Base-by-base conservation (phyloP, 768 basidiomycete species). In the Pulveroboletus frians region DNA sequence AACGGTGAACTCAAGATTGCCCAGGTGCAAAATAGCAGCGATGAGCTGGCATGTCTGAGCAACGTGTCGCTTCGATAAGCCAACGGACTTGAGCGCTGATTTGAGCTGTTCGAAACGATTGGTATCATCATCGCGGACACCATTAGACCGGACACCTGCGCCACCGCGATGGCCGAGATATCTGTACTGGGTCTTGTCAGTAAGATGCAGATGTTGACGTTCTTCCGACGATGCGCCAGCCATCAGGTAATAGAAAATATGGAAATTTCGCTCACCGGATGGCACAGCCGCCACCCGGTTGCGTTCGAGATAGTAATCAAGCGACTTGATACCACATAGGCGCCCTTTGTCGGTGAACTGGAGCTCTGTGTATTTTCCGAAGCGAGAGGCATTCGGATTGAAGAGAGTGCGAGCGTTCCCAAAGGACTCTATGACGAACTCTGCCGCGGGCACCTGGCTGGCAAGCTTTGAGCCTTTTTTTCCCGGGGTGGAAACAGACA, bases 291-390 rank as follows among this genome's bases (percentile, higher is more conserved):
- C 79, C n/a, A 97, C 92, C 9, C 93, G 83, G 58, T 85, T 89
- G 46, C 89, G 76, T 67, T 97, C 92, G 44, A 99, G 79, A 69
- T 95, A 95, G 71, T 99, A 97, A 64, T 97, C 93, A 54, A 98
- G 83, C 0, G 92, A 94, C 69, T 98, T 98, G 64, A 92, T 74
- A 53, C 96, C 96, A 39, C 76, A 83, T 0, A 98, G 71, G 4
- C 93, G 79, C 7, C 94, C 94, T 18, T 88, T 85, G 30, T 97
- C 93, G 45, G 81, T 89, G 72, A 97, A 98, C 69, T 98, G 96
- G 0, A 99, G 78, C 63, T 99, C 96, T 39, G 93, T 96, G 67
- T 99, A 99, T 67, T 95, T 93, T 48, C 95, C 96, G 64, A 95
- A 96, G 41, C 92, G 86, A 27, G 96, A 97, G 13, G 95, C 94